A percentile compares a stretch with the other conserved stretches of the same genome.
Conservation (phyloP, 2,329 filamentous ascomycete genomes). For the Colletotrichum echinochloae region DNA sequence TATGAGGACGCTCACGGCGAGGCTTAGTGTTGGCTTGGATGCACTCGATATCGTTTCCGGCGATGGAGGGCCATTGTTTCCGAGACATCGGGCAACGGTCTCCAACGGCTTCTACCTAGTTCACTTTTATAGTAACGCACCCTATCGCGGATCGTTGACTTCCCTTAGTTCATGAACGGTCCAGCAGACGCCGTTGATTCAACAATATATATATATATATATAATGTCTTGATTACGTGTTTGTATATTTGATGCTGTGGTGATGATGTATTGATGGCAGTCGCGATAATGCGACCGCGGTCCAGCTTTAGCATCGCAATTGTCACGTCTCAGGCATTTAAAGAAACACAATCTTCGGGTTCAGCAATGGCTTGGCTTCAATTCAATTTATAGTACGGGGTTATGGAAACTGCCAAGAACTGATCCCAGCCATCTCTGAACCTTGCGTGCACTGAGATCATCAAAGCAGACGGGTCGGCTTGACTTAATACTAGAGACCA, state of each 20-base stretch:
- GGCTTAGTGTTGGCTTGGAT: too few relatives aligned
- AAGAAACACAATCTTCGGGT: not conserved
- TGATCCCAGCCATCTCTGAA: not conserved
- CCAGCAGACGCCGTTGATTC: not conserved
- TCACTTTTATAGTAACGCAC: not conserved
- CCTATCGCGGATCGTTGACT: not conserved
- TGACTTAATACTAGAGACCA: not conserved
- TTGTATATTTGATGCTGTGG: not conserved
- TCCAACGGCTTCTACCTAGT: not conserved
- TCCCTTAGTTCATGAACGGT: not conserved
- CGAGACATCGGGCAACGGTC: not conserved
- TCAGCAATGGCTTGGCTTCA: not conserved
- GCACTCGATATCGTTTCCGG: not conserved
- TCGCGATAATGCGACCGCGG: not conserved
- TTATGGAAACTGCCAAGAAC: not conserved
- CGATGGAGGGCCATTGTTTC: too few relatives aligned
- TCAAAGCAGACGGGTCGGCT: not conserved
- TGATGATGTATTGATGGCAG: not conserved
- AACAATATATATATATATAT: too few relatives aligned
- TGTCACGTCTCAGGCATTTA: not conserved
- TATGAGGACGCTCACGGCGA: constrained; percentile 24
- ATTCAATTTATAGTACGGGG: not conserved
- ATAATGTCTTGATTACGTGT: not conserved
- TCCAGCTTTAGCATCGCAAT: not conserved
- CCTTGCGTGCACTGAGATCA: not conserved